Evolutionary conservation across 192 early-diverging fungal genomes (phyloP).

Genomic region (Dispira simplex): DNA sequence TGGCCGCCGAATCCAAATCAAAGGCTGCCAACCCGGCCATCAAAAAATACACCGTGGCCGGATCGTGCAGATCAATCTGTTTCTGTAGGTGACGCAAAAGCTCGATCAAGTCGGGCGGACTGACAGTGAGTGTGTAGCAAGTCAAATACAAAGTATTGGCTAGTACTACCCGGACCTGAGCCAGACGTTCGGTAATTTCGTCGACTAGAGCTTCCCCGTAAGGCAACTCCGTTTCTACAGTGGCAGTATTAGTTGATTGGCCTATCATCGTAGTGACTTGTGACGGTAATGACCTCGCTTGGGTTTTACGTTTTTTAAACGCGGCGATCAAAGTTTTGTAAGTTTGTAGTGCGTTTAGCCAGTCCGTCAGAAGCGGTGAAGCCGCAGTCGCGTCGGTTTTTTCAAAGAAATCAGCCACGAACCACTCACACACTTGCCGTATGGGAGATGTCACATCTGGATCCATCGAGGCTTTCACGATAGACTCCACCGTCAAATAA

Average conservation of each 20-base stretch:
- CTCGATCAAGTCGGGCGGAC: constrained; percentile 16
- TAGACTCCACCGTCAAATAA: constrained; percentile 31
- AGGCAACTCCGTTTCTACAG: constrained; percentile 13
- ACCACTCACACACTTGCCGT: constrained; percentile 24
- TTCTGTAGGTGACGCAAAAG: neutral
- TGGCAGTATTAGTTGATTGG: neutral
- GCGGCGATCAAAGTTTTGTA: neutral
- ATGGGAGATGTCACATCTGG: constrained; percentile 23
- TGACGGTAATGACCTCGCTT: neutral
- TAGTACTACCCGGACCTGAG: constrained; percentile 25
- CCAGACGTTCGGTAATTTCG: constrained; percentile 21
- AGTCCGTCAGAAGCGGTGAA: neutral
- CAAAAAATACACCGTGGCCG: constrained; percentile 21
- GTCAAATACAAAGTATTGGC: constrained; percentile 25
- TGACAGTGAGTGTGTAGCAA: constrained; percentile 22
- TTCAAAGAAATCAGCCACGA: constrained; percentile 10
- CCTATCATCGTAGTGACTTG: neutral
- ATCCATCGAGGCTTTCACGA: constrained; percentile 36
- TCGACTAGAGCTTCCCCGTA: constrained; percentile 24
- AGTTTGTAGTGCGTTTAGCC: neutral
- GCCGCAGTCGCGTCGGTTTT: neutral
- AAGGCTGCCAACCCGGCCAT: constrained; percentile 20
- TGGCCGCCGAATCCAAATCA: constrained; percentile 15
- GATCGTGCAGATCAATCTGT: constrained; percentile 18
- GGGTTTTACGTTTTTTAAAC: neutral